Conservation (phyloP, 108 stramenopile species). For the Cyclotella cryptica region DNA sequence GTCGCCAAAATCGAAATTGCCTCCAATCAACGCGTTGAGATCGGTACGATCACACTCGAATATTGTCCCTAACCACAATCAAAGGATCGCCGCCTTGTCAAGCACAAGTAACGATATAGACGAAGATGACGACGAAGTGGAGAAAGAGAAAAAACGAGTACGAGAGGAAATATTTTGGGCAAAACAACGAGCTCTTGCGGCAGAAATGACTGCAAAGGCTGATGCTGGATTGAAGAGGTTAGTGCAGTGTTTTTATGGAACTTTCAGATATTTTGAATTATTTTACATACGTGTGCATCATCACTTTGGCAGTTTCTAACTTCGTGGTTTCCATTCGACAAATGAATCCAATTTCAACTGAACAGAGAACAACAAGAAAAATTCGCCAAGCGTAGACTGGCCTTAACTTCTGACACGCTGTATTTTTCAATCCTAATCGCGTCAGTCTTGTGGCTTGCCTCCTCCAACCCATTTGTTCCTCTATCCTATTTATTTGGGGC, state of each 20-base stretch:
- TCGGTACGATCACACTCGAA: too few relatives aligned
- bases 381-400: slow-evolving; percentile 60
- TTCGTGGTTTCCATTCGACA: neutral
- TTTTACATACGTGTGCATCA: neutral
- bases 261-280: neutral
- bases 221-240: slow-evolving; percentile 34
- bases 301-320: neutral
- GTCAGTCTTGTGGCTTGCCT: slow-evolving; percentile 65
- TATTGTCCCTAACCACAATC: neutral
- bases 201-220: slow-evolving; percentile 60
- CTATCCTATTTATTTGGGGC: slow-evolving; percentile 84
- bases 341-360: neutral
- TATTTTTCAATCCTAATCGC: slow-evolving; percentile 74
- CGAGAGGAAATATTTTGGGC: slow-evolving; percentile 69
- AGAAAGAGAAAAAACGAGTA: slow-evolving; percentile 32
- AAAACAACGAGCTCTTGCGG: slow-evolving; percentile 66
- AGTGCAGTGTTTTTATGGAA: slow-evolving; percentile 2
- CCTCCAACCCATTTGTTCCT: slow-evolving; percentile 69
- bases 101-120: neutral
- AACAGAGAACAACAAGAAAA: slow-evolving; percentile 56
- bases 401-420: slow-evolving; percentile 69
- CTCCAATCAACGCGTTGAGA: too few relatives aligned
- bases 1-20: too few relatives aligned
- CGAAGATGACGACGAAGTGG: slow-evolving; percentile 22
- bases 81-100: neutral